These are phyloP conservation scores for Aspergillus hiratsukae DNA, from an alignment of 2,329 filamentous ascomycete genomes.

Conservation along the genomic window DNA sequence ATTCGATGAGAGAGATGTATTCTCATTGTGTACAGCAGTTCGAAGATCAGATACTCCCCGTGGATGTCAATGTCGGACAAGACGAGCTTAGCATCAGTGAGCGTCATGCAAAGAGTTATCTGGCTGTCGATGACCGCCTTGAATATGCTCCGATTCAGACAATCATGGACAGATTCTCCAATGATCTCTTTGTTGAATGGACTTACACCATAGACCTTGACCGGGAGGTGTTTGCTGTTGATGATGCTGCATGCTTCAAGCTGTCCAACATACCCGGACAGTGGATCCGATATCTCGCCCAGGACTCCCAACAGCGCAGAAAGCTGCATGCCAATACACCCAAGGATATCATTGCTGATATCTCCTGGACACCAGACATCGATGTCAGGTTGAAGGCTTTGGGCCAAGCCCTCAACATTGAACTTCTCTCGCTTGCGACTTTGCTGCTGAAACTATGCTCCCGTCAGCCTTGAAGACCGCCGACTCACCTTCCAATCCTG, in stretches of 20 bases:
- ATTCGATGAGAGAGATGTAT: constrained; percentile 7
- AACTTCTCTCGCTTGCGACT: neutral
- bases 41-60: constrained; percentile 10
- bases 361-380: constrained; percentile 4
- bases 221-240: constrained; percentile 12
- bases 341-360: constrained; percentile 6
- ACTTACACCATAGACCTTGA: constrained; percentile 18
- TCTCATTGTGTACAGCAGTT: constrained; percentile 4
- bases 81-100: constrained; percentile 1
- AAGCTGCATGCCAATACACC: constrained; percentile 4
- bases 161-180: neutral
- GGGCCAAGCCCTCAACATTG: neutral
- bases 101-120: constrained; percentile 8
- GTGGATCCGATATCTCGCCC: constrained; percentile 10
- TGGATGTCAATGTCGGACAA: constrained; percentile 1
- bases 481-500: neutral
- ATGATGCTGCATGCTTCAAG: constrained; percentile 6
- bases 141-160: constrained; percentile 6
- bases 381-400: neutral
- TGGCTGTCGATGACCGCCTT: constrained; percentile 12
- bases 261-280: constrained; percentile 6
- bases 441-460: neutral
- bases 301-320: constrained; percentile 3
- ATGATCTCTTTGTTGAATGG: constrained; percentile 7
- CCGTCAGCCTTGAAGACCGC: neutral